Percentiles rank a stretch among this genome's conserved stretches.
These are phyloP conservation scores for Auriscalpium orientale DNA, from an alignment of 768 basidiomycete genomes.

Conservation along the genomic window DNA sequence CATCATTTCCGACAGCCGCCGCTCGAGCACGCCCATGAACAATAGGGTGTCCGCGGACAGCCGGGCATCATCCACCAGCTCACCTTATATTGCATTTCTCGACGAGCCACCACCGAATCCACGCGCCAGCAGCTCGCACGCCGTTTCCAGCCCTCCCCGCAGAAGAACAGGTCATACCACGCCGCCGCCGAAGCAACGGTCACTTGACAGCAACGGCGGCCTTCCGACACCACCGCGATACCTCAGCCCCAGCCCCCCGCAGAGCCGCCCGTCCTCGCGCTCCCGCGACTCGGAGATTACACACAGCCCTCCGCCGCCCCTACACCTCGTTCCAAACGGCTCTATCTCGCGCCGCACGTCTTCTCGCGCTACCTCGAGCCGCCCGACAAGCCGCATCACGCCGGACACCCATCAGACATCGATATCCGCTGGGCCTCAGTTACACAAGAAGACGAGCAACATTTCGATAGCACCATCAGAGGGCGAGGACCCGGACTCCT, in stretches of 20 bases:
- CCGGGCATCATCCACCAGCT: conserved; percentile 6
- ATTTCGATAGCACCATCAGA: conserved; percentile 63
- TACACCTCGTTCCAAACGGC: background rate
- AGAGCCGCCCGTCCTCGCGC: conserved; percentile 10
- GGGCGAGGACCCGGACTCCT: conserved; percentile 76
- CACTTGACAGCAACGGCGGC: conserved; percentile 1
- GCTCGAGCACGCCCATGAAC: conserved; percentile 22
- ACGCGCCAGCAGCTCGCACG: too few relatives aligned
- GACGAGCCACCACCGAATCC: background rate
- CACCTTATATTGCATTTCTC: conserved; percentile 6
- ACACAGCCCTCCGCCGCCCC: background rate
- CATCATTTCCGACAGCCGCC: conserved; percentile 5
- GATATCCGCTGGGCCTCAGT: conserved; percentile 5
- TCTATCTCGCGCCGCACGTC: background rate
- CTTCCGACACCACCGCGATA: conserved; percentile 4
- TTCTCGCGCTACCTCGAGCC: background rate
- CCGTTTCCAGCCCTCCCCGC: too few relatives aligned
- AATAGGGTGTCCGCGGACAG: conserved; percentile 28
- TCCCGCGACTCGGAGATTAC: background rate
- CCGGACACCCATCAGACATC: conserved; percentile 8
- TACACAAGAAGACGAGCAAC: conserved; percentile 30
- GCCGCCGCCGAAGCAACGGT: background rate
- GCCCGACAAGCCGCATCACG: background rate
- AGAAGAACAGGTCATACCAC: background rate
- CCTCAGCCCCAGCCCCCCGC: conserved; percentile 14